Evolutionary conservation across 202 grass and related monocot genomes (phyloP), one percentile per base, ranked within the genome.

Genomic region (Carex sylvatica): DNA sequence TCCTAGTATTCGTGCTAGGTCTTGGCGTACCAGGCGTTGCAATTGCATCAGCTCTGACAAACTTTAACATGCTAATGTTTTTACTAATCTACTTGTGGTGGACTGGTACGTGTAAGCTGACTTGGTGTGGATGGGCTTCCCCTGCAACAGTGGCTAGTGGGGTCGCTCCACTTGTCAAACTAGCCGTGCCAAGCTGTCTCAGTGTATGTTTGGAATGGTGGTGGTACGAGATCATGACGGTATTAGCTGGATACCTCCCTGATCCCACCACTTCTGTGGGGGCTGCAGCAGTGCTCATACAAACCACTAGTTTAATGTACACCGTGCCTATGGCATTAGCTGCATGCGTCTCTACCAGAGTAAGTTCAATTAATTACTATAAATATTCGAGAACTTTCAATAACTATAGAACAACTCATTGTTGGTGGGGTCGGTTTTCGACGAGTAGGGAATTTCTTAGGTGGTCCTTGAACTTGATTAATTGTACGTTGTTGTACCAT

Each of bases 221-320:
- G 87, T 88, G 87, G 87, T 88, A 88, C 13, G 87, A 88, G 83
- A 93, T 98, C 1, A 86, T 98, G 82, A 98, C 95, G 18, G 92
- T 98, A 24, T 91, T 98, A 13, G 88, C 95, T 15, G 95, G 95
- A 0, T 98, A 98, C 88, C 86, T 98, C 70, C 86, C 87, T 0
- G 81, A 98, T 70, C 95, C 95, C 54, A 81, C 90, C 44, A 88
- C 95, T 2, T 87, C 95, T 4, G 92, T 98, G 2, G 92, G 90
- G 16, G 95, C 92, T 2, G 91, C 95, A 14, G 91, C 91, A 4
- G 91, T 97, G 18, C 91, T 97, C 66, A 97, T 97, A 74, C 91
- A 97, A 79, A 97, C 94, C 12, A 97, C 94, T 19, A 91, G 94
- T 82, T 90, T 97, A 83, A 97, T 97, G 94, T 97, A 97, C 83